Evolutionary conservation across 768 basidiomycete species (phyloP).

Genomic region (Amylocystis lapponica): DNA sequence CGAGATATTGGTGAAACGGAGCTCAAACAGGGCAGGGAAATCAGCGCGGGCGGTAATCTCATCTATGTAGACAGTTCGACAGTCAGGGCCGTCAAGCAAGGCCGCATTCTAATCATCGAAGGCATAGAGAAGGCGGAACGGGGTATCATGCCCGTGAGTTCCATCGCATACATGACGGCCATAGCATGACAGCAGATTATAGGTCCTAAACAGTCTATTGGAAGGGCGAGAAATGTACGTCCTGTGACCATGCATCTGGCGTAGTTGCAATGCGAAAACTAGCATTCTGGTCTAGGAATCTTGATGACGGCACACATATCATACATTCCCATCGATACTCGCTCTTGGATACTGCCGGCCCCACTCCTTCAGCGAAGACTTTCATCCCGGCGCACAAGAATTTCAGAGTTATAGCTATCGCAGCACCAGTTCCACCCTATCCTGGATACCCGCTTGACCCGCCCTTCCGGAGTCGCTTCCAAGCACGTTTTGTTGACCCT

Average conservation of each 20-base stretch:
- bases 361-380: conserved; percentile 29
- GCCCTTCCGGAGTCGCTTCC: conserved; percentile 64
- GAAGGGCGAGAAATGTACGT: conserved; percentile 67
- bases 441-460: conserved; percentile 61
- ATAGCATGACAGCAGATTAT: neutral
- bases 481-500: conserved; percentile 62
- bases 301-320: conserved; percentile 67
- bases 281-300: conserved; percentile 54
- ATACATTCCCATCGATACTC: conserved; percentile 57
- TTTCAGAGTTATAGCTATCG: conserved; percentile 66
- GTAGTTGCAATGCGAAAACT: neutral
- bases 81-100: conserved; percentile 60
- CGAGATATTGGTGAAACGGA: conserved; percentile 70
- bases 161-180: too few species aligned
- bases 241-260: neutral
- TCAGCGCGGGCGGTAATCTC: conserved; percentile 52
- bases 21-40: conserved; percentile 65
- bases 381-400: conserved; percentile 64
- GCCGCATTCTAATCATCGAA: conserved; percentile 59
- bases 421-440: conserved; percentile 63
- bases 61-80: conserved; percentile 66
- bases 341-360: conserved; percentile 33
- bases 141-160: conserved; percentile 62
- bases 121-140: conserved; percentile 70
- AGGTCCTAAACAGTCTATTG: conserved; percentile 57